Evolutionary conservation across 306 rosid species (phyloP).

Genomic region (Trifolium fragiferum): DNA sequence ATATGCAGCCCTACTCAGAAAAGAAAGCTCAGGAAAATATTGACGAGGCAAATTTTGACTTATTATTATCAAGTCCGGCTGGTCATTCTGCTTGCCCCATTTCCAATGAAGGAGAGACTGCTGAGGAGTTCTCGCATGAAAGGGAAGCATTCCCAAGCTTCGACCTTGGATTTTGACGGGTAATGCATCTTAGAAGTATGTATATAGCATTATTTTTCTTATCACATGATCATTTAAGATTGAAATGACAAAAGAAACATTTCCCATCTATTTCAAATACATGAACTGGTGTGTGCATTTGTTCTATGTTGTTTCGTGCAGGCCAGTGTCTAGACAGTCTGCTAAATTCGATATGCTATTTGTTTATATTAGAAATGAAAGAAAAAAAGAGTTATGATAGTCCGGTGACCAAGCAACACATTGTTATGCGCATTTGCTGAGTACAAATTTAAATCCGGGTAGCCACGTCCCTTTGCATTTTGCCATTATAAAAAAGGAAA

Average conservation of each 20-base stretch:
- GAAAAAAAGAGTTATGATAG: background rate
- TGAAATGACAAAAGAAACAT: constrained; percentile 9
- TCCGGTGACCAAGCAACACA: background rate
- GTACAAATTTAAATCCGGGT: too few relatives aligned
- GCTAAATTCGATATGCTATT: background rate
- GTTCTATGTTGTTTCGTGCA: constrained; percentile 7
- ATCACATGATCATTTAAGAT: constrained; percentile 2
- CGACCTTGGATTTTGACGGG: constrained; percentile 74
- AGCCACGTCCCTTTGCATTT: background rate
- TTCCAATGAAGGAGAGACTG: constrained; percentile 40
- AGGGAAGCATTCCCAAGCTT: constrained; percentile 62
- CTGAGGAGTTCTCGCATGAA: constrained; percentile 47
- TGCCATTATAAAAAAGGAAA: background rate
- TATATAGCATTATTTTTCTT: constrained; percentile 1
- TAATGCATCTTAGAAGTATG: constrained; percentile 34
- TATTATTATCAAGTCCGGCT: constrained; percentile 34
- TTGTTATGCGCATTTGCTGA: too few relatives aligned
- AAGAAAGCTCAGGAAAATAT: constrained; percentile 45
- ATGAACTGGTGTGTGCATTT: constrained; percentile 18
- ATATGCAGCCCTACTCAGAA: constrained; percentile 47
- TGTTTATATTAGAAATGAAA: background rate
- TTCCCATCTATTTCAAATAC: constrained; percentile 4
- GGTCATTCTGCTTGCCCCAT: constrained; percentile 36
- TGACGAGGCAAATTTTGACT: constrained; percentile 40
- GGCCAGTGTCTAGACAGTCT: background rate